A percentile compares a stretch with the other conserved stretches of the same genome.
Evolutionary conservation across 78 protist species (phyloP).

Genomic region (Isochrysis galbana): DNA sequence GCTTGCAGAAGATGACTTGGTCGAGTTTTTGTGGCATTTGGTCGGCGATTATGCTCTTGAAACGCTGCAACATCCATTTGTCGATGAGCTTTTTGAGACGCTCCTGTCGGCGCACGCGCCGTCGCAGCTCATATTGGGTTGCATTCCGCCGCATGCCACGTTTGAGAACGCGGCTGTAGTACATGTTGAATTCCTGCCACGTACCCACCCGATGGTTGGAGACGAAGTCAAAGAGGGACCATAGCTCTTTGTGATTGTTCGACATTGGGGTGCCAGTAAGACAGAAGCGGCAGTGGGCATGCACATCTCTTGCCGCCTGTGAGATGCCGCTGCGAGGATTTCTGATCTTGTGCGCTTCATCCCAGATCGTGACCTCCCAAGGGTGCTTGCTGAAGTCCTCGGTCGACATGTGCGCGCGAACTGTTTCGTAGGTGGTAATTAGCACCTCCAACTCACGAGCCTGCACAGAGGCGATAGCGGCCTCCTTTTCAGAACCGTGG

Average conservation of each 20-base stretch:
- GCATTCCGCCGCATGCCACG: not conserved
- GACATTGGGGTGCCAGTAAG: conserved; percentile 29
- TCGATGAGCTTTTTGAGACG: not conserved
- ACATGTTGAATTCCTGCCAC: not conserved
- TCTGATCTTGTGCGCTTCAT: not conserved
- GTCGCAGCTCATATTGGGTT: not conserved
- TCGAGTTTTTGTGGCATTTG: not conserved
- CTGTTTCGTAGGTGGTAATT: not conserved
- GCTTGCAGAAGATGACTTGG: not conserved
- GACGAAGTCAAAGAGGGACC: not conserved
- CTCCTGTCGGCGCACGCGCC: not conserved
- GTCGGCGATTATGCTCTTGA: not conserved
- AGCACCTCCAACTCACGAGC: not conserved
- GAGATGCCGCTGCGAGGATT: not conserved
- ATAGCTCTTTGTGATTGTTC: not conserved
- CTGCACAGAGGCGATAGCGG: not conserved
- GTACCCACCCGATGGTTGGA: not conserved
- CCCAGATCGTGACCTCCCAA: not conserved
- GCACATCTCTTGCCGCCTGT: not conserved
- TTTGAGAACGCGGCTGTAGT: not conserved
- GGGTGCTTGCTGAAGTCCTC: not conserved
- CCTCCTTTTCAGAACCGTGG: not conserved
- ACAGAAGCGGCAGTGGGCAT: not conserved
- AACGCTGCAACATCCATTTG: conserved; percentile 9
- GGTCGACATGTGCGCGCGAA: not conserved